Evolutionary conservation across 139 green algal species (phyloP), one percentile per base, ranked within the genome.

Genomic region (Haematococcus sp.): DNA sequence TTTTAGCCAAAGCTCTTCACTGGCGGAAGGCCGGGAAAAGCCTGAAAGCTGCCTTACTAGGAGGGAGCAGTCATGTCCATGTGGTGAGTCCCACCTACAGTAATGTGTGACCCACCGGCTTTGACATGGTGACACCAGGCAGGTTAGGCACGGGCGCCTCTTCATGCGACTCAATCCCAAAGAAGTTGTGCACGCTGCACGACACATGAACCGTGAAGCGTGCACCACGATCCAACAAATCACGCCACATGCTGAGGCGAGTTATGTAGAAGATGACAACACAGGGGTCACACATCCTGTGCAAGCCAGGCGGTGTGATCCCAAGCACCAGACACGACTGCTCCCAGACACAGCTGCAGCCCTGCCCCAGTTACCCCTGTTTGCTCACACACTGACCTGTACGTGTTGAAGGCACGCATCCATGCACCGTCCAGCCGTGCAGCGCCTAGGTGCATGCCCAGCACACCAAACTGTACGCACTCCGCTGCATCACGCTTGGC

Each of bases 391-490:
- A n/a, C n/a, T n/a, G 40, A 76, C 68, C 44, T 77, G 64, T 19
- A 58, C 55, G 17, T 71, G 3, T 32, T 70, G 60, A 83, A 83
- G 16, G 73, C 34, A 3, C 11, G 2, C 79, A 86, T 70, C 40
- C 52, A 84, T 67, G 52, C 71, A 32, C 34, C 35, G 71, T 89
- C 85, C 73, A 90, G 30, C 2, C 71, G 49, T 0, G 60, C 32
- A 27, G 56, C 75, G 16, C 54, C 43, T 73, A 92, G 71, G 67
- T 86, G 79, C 78, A 92, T 81, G n/a, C 87, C 79, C 56, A 91
- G 71, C 31, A 87, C 55, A 1, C 83, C 87, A 63, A 78, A 91
- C 80, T 88, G 73, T 17, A 91, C 70, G 3, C 71, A 78, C 63
- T 92, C 86, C 1, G 44, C 55, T 19, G 72, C 71, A 40, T 74